Evolutionary conservation across 2,329 filamentous ascomycete genomes (phyloP).

Genomic region (Arachnomyces sp.): DNA sequence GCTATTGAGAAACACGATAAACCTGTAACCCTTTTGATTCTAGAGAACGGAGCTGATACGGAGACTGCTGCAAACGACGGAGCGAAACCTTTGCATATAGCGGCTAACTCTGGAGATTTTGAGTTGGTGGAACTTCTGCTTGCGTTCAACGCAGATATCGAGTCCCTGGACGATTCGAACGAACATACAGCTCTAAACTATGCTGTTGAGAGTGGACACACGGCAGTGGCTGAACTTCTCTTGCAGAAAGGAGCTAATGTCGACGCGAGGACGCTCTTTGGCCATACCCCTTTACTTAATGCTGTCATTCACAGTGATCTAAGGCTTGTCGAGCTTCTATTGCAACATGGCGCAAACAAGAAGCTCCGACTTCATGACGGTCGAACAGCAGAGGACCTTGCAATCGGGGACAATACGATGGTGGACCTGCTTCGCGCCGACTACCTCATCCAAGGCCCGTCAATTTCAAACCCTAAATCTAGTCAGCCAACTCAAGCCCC

Average conservation of each 20-base stretch:
- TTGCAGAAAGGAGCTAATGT: constrained; percentile 1
- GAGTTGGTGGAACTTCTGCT: background rate
- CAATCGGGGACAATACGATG: background rate
- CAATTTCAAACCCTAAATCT: background rate
- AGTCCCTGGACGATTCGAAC: constrained; percentile 1
- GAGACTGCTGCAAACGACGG: constrained; percentile 1
- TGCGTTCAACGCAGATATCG: constrained; percentile 3
- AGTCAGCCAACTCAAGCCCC: background rate
- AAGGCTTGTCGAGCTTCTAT: constrained; percentile 3
- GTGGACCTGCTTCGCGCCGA: constrained; percentile 6
- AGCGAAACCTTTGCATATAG: constrained; percentile 1
- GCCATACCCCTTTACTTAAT: constrained; percentile 2
- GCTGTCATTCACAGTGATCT: constrained; percentile 6
- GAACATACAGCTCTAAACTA: constrained; percentile 2
- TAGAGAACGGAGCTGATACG: background rate
- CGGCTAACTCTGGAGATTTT: constrained; percentile 1
- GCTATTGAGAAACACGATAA: background rate
- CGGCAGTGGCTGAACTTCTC: background rate
- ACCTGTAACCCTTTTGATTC: background rate
- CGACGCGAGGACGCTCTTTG: background rate
- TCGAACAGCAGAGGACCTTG: constrained; percentile 4
- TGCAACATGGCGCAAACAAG: constrained; percentile 9
- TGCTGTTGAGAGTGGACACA: constrained; percentile 1
- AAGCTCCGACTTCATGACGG: constrained; percentile 4
- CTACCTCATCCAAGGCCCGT: constrained; percentile 7